Base-by-base conservation (phyloP, 192 early-diverging fungal genomes). In the Backusella tuberculispora region DNA sequence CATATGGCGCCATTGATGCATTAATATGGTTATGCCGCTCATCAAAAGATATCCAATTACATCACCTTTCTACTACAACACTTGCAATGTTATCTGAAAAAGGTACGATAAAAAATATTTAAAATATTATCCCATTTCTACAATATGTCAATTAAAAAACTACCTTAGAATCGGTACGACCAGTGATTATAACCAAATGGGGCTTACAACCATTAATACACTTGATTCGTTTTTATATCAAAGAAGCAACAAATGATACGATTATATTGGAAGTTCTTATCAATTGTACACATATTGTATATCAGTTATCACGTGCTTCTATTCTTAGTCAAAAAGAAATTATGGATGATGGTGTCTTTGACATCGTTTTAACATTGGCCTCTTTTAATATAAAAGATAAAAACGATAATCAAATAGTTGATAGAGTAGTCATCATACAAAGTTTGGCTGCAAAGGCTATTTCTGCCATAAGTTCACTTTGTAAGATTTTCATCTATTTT, bases 1-100 rank as follows among this genome's bases (percentile, higher is more conserved):
- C 66, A 40, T 71, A 89, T 72, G 88, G 88, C 8, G 88, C 86
- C 42, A 48, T 89, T n/a, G 88, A 89, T 72, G 84, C 88, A 13
- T 71, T 86, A 10, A 76, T 89, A 12, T 89, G 85, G 73, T 67
- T 89, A 6, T 87, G 86, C 63, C 76, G 73, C 15, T 47, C 77
- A 38, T 75, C 64, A 14, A 81, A 80, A 45, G 76, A 74, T 24
- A 73, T 43, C 15, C 81, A 87, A 34, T 70, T 89, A 15, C 88
- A 89, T 71, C 77, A 80, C 6, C 50, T 82, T 6, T 83, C 83
- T 1, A 85, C 88, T 9, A 80, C 80, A 5, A 79, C 82, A 21
- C 69, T 89, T 40, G 84, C 84, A 29, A 81, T 77, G 7, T 48
- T 88, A n/a, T 63, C 87, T 24, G 87, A 85, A 63, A 80, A 86